These are phyloP conservation scores for Chalciporus sp. DNA, from an alignment of 1,284 basidiomycete species.

Conservation along the genomic window DNA sequence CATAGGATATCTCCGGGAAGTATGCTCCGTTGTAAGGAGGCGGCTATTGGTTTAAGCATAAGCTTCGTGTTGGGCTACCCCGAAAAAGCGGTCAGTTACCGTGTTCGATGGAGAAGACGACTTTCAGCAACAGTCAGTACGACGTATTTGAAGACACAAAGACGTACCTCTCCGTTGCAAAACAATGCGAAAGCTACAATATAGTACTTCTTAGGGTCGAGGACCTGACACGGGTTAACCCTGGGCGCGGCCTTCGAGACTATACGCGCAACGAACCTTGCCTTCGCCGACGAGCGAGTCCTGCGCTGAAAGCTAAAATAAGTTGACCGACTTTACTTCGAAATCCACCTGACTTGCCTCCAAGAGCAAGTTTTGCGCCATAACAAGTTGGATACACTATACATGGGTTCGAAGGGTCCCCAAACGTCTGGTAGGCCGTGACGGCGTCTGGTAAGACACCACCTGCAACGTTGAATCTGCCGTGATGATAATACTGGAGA, in stretches of 20 bases:
- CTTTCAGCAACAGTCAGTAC: background rate
- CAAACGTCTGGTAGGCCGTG: constrained; percentile 23
- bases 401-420: constrained; percentile 24
- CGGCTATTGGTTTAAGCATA: constrained; percentile 35
- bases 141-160: background rate
- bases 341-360: constrained; percentile 8
- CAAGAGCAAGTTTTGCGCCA: constrained; percentile 25
- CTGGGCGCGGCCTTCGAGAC: background rate
- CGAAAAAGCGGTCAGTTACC: constrained; percentile 4
- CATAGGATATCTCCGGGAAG: constrained; percentile 43
- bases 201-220: constrained; percentile 53
- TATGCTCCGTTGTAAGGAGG: constrained; percentile 47
- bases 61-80: constrained; percentile 8
- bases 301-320: constrained; percentile 39
- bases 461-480: constrained; percentile 24
- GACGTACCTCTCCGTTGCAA: constrained; percentile 55
- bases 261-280: constrained; percentile 35
- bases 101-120: constrained; percentile 23
- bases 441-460: constrained; percentile 26
- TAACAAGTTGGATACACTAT: constrained; percentile 23
- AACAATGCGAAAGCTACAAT: constrained; percentile 58
- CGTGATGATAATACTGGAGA: constrained; percentile 22
- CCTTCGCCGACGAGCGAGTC: constrained; percentile 49
- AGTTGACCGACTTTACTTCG: background rate
- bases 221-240: constrained; percentile 33